phyloP scores from a whole-genome alignment of 1,284 basidiomycete species.

The Cryptococcus hybrid region DNA sequence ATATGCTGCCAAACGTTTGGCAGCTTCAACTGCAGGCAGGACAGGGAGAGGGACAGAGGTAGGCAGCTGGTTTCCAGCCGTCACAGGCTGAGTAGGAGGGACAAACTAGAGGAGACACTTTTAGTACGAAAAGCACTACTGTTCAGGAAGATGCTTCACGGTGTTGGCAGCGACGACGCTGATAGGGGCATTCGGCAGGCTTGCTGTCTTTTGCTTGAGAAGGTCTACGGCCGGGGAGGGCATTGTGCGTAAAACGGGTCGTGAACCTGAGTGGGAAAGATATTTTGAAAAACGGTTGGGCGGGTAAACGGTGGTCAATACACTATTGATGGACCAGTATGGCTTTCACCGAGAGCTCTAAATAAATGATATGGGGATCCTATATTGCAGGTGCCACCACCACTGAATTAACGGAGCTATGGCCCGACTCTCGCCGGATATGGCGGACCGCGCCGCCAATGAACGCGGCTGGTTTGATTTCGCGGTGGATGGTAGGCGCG shows the following conservation, averaged over 20 bases:
- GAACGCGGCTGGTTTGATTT: too few relatives aligned
- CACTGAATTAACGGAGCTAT: too few relatives aligned
- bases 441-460: too few relatives aligned
- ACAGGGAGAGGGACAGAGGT: constrained; percentile 32
- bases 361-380: too few relatives aligned
- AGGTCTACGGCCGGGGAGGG: constrained; percentile 8
- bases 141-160: neutral
- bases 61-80: constrained; percentile 27
- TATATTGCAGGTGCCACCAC: too few relatives aligned
- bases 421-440: too few relatives aligned
- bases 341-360: too few relatives aligned
- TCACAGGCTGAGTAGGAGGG: constrained; percentile 29
- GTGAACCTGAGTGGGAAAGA: too few relatives aligned
- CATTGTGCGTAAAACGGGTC: constrained; percentile 1
- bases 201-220: constrained; percentile 5
- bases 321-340: too few relatives aligned
- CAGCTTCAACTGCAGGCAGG: constrained; percentile 59
- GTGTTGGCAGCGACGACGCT: constrained; percentile 5
- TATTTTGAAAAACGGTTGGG: too few relatives aligned
- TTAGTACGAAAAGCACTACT: neutral
- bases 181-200: neutral
- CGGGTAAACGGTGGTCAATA: too few relatives aligned
- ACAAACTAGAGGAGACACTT: constrained; percentile 16
- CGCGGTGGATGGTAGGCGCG: too few relatives aligned
- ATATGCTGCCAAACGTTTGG: constrained; percentile 89